Evolutionary conservation across 257 asterid genomes (phyloP), one percentile per base, ranked within the genome.

Genomic region (Haberlea rhodopensis): DNA sequence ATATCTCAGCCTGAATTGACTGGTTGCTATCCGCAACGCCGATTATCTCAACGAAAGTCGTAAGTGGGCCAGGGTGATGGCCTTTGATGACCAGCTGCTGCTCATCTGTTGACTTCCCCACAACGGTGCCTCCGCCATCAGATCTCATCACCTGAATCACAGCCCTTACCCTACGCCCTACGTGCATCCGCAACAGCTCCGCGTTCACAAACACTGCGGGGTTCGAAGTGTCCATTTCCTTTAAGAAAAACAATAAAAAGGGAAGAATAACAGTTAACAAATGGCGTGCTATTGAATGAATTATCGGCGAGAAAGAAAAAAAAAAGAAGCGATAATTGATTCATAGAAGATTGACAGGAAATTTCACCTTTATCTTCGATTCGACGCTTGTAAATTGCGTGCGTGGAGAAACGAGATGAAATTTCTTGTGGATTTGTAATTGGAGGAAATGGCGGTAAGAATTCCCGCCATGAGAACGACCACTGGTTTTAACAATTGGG

Each of bases 141-240:
- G 81, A 69, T 74, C 89, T 86, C 57, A 86, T 10, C 57, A 88
- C 91, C 76, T 88, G 96, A 78, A 91, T 77, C 57, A 83, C 88
- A 1, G 91, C 95, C 60, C 96, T 81, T 34, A 91, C 96, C 61
- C 88, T 79, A 74, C 85, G 84, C 2, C 96, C 95, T 5, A 80
- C 75, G 54, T 88, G 66, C 84, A 70, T 52, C 56, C 82, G 79
- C 66, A 91, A 75, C 31, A 88, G 75, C 82, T 81, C 98, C 21
- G 79, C 91, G 77, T 91, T 91, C 46, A 84, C 94, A 22, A 91
- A 88, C 20, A 84, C 96, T 2, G 96, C 86, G 20, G 95, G 97
- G 53, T 81, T 86, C 26, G 96, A 83, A 21, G 85, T 84, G 67
- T 91, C 96, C 98, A 89, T 91, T 51, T 60, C 70, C 69, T 77